Conservation (phyloP, 2,329 filamentous ascomycete species). For the Knoxdaviesia proteae region DNA sequence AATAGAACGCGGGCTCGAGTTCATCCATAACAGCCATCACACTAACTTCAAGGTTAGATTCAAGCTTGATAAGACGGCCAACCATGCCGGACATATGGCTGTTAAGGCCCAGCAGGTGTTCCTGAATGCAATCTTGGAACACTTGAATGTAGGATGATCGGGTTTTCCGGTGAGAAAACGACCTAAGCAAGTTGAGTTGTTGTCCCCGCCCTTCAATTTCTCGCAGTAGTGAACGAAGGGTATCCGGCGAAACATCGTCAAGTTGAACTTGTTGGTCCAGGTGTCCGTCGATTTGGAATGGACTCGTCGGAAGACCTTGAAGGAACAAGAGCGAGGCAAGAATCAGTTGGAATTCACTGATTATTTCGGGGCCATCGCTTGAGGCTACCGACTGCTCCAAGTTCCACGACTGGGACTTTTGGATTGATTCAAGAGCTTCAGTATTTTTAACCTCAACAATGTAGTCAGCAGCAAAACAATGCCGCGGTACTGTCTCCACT, state of each 20-base stretch:
- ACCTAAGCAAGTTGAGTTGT: slow-evolving; percentile 22
- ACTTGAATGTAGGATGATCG: slow-evolving; percentile 43
- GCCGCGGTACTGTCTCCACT: too few relatives aligned
- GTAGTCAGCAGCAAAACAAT: too few relatives aligned
- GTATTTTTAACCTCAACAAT: too few relatives aligned
- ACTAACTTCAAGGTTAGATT: slow-evolving; percentile 39
- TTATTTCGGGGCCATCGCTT: too few relatives aligned
- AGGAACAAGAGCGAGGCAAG: slow-evolving; percentile 55
- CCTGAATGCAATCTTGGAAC: slow-evolving; percentile 43
- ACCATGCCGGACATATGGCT: slow-evolving; percentile 36
- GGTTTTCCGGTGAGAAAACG: slow-evolving; percentile 21
- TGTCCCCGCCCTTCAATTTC: slow-evolving; percentile 25
- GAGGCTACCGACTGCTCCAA: too few relatives aligned
- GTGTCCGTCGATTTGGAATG: slow-evolving; percentile 33
- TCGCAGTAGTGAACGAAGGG: slow-evolving; percentile 24
- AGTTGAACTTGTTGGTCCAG: slow-evolving; percentile 23
- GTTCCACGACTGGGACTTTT: too few relatives aligned
- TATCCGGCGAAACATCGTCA: slow-evolving; percentile 24
- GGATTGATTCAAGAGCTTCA: too few relatives aligned
- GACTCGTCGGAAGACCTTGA: slow-evolving; percentile 50
- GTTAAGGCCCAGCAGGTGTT: slow-evolving; percentile 37
- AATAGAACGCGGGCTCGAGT: slow-evolving; percentile 28
- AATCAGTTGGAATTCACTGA: slow-evolving; percentile 1
- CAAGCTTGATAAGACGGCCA: slow-evolving; percentile 31
- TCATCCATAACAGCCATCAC: slow-evolving; percentile 40